These are phyloP conservation scores for Aeschynomene evenia DNA, from an alignment of 306 rosid species.

Conservation along the genomic window DNA sequence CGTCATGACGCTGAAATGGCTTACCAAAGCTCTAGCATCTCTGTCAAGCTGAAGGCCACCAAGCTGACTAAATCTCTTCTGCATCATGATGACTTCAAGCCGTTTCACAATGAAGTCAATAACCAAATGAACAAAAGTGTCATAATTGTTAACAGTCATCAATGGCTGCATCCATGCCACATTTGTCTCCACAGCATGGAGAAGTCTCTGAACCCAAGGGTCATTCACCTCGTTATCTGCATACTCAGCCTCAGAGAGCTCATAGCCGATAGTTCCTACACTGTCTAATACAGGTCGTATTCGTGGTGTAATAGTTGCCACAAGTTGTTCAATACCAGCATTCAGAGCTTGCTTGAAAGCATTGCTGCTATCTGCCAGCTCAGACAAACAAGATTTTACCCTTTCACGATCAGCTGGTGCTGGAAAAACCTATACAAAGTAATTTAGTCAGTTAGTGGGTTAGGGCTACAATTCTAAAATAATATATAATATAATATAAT, in stretches of 20 bases:
- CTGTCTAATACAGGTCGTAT: conserved; percentile 79
- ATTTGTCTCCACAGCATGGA: conserved; percentile 85
- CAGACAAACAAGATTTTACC: conserved; percentile 91
- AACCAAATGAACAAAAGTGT: conserved; percentile 73
- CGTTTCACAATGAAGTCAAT: conserved; percentile 88
- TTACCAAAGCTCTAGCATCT: conserved; percentile 89
- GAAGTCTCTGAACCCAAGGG: conserved; percentile 98
- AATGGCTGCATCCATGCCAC: conserved; percentile 87
- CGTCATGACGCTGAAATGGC: conserved; percentile 90
- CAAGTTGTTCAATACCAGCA: conserved; percentile 85
- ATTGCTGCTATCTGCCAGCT: conserved; percentile 79
- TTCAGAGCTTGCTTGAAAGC: conserved; percentile 83
- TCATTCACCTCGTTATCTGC: conserved; percentile 96
- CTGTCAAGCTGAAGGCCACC: conserved; percentile 98
- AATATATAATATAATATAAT: no score
- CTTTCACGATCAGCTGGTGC: conserved; percentile 79
- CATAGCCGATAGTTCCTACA: conserved; percentile 86
- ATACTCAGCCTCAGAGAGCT: conserved; percentile 85
- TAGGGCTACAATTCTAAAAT: not conserved
- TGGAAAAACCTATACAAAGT: conserved; percentile 65
- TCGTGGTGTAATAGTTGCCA: conserved; percentile 70
- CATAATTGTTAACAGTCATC: conserved; percentile 87
- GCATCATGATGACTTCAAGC: conserved; percentile 98
- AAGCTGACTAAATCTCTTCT: conserved; percentile 90
- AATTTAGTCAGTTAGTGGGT: conserved; percentile 20